phyloP scores from a whole-genome alignment of 2,329 filamentous ascomycete species.

The Emergomyces pasteurianus region DNA sequence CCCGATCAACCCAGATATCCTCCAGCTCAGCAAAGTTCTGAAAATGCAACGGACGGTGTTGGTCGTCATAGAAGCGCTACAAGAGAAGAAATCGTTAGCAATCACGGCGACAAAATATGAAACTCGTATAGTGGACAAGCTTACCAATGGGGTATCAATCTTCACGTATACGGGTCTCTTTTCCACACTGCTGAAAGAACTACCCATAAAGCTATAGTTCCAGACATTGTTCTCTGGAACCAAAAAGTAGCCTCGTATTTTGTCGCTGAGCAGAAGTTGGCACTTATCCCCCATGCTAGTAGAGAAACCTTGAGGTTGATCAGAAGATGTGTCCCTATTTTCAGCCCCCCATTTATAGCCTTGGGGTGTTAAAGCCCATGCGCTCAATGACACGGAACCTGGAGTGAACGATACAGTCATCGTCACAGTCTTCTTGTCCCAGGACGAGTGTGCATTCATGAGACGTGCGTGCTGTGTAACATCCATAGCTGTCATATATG shows the following conservation, averaged over 20 bases:
- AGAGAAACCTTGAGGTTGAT: slow-evolving; percentile 87
- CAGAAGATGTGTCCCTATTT: slow-evolving; percentile 84
- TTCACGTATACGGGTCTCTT: slow-evolving; percentile 87
- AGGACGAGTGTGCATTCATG: slow-evolving; percentile 67
- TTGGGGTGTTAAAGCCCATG: slow-evolving; percentile 81
- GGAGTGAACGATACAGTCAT: slow-evolving; percentile 96
- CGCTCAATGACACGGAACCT: slow-evolving; percentile 85
- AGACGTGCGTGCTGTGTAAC: slow-evolving; percentile 88
- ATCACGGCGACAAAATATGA: not conserved
- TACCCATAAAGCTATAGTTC: slow-evolving; percentile 99
- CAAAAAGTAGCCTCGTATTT: slow-evolving; percentile 91
- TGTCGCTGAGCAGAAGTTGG: slow-evolving; percentile 82
- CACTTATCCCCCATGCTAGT: slow-evolving; percentile 91
- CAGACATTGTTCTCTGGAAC: slow-evolving; percentile 81
- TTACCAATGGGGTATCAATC: slow-evolving; percentile 67
- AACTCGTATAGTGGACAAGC: not conserved
- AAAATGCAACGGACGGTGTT: slow-evolving; percentile 90
- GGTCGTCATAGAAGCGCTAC: slow-evolving; percentile 72
- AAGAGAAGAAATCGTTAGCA: slow-evolving; percentile 6
- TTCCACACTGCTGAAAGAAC: slow-evolving; percentile 71
- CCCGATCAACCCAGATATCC: slow-evolving; percentile 88
- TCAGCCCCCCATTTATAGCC: slow-evolving; percentile 96
- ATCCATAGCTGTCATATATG: slow-evolving; percentile 91
- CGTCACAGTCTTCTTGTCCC: slow-evolving; percentile 85
- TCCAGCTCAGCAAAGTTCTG: slow-evolving; percentile 95